Base-by-base conservation (phyloP, 2,329 filamentous ascomycete genomes). In the Ophiostoma tasmaniense region DNA sequence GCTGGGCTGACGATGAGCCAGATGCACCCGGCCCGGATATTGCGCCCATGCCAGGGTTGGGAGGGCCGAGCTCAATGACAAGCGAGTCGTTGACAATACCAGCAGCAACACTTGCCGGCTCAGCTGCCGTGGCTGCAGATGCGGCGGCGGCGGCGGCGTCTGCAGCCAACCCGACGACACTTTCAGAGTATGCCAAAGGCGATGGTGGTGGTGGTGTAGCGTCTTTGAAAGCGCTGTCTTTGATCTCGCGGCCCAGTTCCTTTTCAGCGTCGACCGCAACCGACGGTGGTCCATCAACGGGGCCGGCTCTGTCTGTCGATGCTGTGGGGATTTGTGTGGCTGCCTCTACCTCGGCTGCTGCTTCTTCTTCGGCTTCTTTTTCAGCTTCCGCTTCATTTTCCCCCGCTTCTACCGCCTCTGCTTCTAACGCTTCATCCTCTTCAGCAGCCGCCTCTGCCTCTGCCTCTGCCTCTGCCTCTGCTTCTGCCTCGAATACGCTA, bases 61-160 rank as follows among this genome's bases (percentile, higher is more conserved):
- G 71, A n/a, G 74, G 71, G 13, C 72, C 71, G 3, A 73, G 71
- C 68, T 72, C 73, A 35, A 71, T 71, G n/a, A 73, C 72, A 3
- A 64, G 61, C 8, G 62, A 66, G 33, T 35, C 67, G 20, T 30
- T 61, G 8, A 66, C 37, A 17, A 62, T 42, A 2, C 14, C 37
- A 5, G 67, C 61, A 7, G 67, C 61, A 2, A 67, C 17, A 35
- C 52, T 50, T 2, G 66, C 66, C 14, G 59, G 37, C 35, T 67
- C 37, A 5, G 69, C 69, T 22, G 69, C 67, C 13, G 61, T 55
- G 1, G 65, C 45, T 11, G 68, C 52, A 37, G 67, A 28, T 4
- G 30, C 66, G 1, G 68, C 71, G 0, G 62, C 68, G 2, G 28
- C 52, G 0, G 65, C 70, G 0, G 67, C 67, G 14, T 65, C 68